Evolutionary conservation across 2,329 filamentous ascomycete genomes (phyloP), one percentile per base, ranked within the genome.

Genomic region (Fusarium dimerum): DNA sequence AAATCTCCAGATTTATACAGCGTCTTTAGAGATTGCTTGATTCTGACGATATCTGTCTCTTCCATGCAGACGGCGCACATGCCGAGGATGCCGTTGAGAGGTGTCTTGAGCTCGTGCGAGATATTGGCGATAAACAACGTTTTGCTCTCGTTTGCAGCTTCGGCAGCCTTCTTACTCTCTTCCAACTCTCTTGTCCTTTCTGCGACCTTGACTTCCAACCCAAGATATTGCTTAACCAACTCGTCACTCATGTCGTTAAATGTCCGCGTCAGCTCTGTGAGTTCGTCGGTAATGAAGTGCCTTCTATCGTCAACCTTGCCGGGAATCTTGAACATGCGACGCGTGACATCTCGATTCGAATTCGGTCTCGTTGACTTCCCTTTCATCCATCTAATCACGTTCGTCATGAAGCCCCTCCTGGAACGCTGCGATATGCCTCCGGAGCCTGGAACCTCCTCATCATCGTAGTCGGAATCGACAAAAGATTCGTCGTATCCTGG

Each of bases 71-170:
- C 88, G 0, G 91, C 89, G 61, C 88, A 92, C 88, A 97, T 94
- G 53, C 94, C 94, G 64, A 99, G 79, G 45, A 97, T 97, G 12
- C 93, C 94, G 66, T 97, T 97, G 51, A 97, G 79, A 0, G 94
- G 94, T 1, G 94, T 99, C 68, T 96, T 95, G 36, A 99, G 79
- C 70, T 97, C 84, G 62, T 87, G 84, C 1, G 85, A 88, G 46
- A 97, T 96, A 64, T 97, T 97, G 16, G 94, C 94, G 57, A 99
- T 95, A 74, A 97, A 97, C 9, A 97, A 78, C 0, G 94, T 97
- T 75, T 99, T 99, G 78, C 90, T 95, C 73, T 96, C 90, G 64
- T 96, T 97, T 4, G 92, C 92, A n/a, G 90, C 89, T 71, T 96
- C 92, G 1, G 92, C 92, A 1, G 91, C 90, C 73, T 91, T 90